Evolutionary conservation across 1,139 yeast species (phyloP).

Genomic region (Geotrichum europaeum): DNA sequence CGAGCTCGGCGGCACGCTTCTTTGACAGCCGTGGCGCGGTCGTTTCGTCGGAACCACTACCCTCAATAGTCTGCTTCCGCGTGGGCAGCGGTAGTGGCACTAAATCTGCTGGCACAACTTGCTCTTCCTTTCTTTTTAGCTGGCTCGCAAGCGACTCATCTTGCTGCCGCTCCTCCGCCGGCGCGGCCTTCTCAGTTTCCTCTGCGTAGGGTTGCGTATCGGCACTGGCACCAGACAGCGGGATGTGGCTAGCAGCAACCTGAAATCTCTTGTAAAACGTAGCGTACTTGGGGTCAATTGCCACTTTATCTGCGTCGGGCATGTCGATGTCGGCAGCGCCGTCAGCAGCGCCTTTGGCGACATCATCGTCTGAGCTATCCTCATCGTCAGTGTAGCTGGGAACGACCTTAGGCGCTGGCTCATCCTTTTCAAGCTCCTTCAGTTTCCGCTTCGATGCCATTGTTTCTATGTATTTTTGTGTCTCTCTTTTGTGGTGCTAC

Average conservation of each 20-base stretch:
- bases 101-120: constrained; percentile 14
- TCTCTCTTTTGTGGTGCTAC: not conserved
- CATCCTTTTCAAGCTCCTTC: constrained; percentile 19
- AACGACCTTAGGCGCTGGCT: constrained; percentile 22
- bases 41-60: constrained; percentile 16
- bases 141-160: not conserved
- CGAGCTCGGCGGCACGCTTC: not conserved
- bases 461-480: not conserved
- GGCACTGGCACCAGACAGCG: constrained; percentile 10
- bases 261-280: constrained; percentile 19
- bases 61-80: not conserved
- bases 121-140: constrained; percentile 14
- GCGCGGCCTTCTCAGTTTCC: not conserved
- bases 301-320: constrained; percentile 9
- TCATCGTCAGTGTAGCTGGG: constrained; percentile 20
- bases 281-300: constrained; percentile 18
- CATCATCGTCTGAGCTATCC: constrained; percentile 9
- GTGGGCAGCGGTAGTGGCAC: constrained; percentile 15
- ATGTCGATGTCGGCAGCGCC: constrained; percentile 2
- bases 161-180: constrained; percentile 8
- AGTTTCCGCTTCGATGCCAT: constrained; percentile 8
- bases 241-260: constrained; percentile 18
- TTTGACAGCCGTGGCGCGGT: constrained; percentile 21
- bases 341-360: constrained; percentile 17
- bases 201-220: not conserved